phyloP scores from a whole-genome alignment of 1,284 basidiomycete genomes.

The Moesziomyces parantarcticus region DNA sequence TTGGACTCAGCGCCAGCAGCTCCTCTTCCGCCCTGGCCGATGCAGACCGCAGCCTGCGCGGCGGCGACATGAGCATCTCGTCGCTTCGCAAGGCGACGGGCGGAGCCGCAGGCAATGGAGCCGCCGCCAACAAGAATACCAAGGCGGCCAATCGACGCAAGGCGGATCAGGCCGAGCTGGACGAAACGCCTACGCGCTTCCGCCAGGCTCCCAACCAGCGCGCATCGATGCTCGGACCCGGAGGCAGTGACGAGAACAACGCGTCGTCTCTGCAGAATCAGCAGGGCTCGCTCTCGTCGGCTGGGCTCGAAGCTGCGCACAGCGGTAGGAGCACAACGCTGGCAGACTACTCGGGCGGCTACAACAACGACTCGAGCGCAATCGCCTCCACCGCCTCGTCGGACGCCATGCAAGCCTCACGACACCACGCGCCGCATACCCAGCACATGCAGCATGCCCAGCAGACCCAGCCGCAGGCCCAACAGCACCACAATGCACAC shows the following conservation, averaged over 20 bases:
- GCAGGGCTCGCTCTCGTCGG: conserved; percentile 31
- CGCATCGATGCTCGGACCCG: conserved; percentile 25
- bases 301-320: conserved; percentile 38
- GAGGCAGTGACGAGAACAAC: conserved; percentile 19
- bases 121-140: conserved; percentile 8
- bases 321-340: conserved; percentile 27
- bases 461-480: conserved; percentile 10
- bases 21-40: conserved; percentile 34
- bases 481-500: conserved; percentile 28
- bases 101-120: conserved; percentile 2
- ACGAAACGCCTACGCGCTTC: conserved; percentile 45
- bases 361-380: conserved; percentile 35
- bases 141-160: conserved; percentile 34
- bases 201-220: conserved; percentile 34
- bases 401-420: conserved; percentile 32
- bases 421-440: conserved; percentile 30
- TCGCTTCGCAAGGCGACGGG: conserved; percentile 18
- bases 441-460: conserved; percentile 33
- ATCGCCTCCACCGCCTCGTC: conserved; percentile 28
- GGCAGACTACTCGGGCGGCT: conserved; percentile 30
- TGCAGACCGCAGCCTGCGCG: conserved; percentile 28
- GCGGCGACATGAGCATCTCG: conserved; percentile 21
- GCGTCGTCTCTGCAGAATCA: conserved; percentile 33
- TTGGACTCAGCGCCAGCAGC: conserved; percentile 29
- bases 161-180: conserved; percentile 44